Evolutionary conservation across 1,139 yeast genomes (phyloP).

Genomic region (Magnusiomyces suaveolens): DNA sequence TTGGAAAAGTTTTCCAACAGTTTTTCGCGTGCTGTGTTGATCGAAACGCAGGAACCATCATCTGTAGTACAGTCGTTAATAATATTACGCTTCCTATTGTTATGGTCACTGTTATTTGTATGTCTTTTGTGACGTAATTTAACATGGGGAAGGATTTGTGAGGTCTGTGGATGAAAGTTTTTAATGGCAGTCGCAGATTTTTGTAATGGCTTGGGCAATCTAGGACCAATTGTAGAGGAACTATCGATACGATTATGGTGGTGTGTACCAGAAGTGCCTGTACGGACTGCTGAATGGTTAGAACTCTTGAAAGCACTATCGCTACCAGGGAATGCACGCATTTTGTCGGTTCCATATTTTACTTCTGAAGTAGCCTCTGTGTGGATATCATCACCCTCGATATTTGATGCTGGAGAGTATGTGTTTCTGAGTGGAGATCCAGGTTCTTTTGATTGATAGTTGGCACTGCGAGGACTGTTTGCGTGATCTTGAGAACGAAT

Average conservation of each 20-base stretch:
- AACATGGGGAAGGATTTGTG: slow-evolving; percentile 5
- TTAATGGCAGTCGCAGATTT: slow-evolving; percentile 1
- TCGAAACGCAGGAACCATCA: slow-evolving; percentile 21
- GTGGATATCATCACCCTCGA: neutral
- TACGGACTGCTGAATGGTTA: neutral
- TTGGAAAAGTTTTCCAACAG: slow-evolving; percentile 43
- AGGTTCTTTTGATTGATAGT: neutral
- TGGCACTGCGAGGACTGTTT: neutral
- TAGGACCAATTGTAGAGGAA: neutral
- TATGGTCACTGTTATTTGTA: neutral
- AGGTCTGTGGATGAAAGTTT: neutral
- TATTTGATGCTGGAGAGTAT: neutral
- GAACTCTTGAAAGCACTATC: neutral
- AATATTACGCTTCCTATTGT: slow-evolving; percentile 16
- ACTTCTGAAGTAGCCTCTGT: neutral
- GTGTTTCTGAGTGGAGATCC: neutral
- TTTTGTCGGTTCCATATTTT: neutral
- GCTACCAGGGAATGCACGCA: neutral
- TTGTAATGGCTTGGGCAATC: neutral
- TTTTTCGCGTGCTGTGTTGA: slow-evolving; percentile 30
- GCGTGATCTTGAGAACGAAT: neutral
- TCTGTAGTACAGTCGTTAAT: slow-evolving; percentile 20
- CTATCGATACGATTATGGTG: neutral
- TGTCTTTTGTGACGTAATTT: slow-evolving; percentile 4
- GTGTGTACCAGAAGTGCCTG: neutral